These are phyloP conservation scores for Coemansia sp. DNA, from an alignment of 192 early-diverging fungal genomes.

Conservation along the genomic window DNA sequence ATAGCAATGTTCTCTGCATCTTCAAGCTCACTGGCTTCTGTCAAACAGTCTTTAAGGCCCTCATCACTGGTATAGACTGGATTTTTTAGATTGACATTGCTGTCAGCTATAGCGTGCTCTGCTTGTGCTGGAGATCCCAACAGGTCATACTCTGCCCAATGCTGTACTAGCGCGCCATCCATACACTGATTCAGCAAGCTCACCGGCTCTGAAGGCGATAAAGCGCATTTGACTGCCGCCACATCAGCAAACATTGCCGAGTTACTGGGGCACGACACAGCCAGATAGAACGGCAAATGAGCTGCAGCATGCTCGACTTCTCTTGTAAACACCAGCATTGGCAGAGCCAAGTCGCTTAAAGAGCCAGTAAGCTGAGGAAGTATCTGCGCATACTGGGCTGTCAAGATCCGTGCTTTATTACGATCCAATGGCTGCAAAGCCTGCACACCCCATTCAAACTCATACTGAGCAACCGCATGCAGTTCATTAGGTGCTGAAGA, in stretches of 20 bases:
- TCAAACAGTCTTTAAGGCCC: no score
- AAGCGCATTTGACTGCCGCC: constrained; percentile 15
- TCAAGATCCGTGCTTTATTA: constrained; percentile 33
- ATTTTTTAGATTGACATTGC: background rate
- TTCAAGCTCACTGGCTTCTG: no score
- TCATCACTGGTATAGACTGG: no score
- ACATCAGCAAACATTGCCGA: constrained; percentile 40
- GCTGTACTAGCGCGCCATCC: constrained; percentile 11
- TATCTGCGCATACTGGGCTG: constrained; percentile 51
- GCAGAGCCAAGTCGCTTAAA: constrained; percentile 11
- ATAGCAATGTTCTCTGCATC: no score
- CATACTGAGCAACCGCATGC: constrained; percentile 8
- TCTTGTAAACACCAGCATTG: constrained; percentile 39
- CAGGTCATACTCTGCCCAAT: constrained; percentile 50
- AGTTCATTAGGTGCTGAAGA: constrained; percentile 8
- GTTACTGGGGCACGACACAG: constrained; percentile 15
- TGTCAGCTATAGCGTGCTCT: background rate
- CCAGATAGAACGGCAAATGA: constrained; percentile 30
- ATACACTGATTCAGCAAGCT: constrained; percentile 4
- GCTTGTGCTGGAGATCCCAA: constrained; percentile 26
- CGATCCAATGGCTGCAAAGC: constrained; percentile 28
- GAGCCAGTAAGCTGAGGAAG: constrained; percentile 22
- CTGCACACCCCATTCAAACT: constrained; percentile 32
- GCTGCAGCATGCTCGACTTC: constrained; percentile 8
- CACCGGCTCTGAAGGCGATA: background rate